Percentiles rank a stretch among this genome's conserved stretches.
These are phyloP conservation scores for Chaetomium olivaceum DNA, from an alignment of 2,329 filamentous ascomycete species.

Conservation along the genomic window DNA sequence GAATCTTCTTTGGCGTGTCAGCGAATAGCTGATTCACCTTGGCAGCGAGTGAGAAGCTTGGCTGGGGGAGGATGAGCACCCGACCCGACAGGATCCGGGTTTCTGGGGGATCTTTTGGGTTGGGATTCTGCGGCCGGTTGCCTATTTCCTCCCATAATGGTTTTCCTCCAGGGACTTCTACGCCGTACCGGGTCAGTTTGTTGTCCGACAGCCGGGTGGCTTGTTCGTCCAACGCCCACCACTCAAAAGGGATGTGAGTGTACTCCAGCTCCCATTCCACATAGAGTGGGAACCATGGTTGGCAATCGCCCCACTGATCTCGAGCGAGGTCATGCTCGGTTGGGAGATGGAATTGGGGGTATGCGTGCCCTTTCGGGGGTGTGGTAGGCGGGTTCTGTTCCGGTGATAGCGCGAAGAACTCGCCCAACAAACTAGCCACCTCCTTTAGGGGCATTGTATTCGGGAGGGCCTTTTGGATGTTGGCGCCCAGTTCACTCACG, in stretches of 20 bases:
- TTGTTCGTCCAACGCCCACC: slow-evolving; percentile 38
- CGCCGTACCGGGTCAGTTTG: neutral
- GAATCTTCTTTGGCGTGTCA: neutral
- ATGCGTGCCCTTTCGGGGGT: neutral
- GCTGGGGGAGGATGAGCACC: neutral
- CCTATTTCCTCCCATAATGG: neutral
- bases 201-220: neutral
- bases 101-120: neutral
- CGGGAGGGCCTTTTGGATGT: neutral
- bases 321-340: neutral
- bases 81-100: neutral
- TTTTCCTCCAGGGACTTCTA: neutral
- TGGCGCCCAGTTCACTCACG: neutral
- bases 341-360: slow-evolving; percentile 16
- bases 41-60: neutral
- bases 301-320: slow-evolving; percentile 36
- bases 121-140: neutral
- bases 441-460: neutral
- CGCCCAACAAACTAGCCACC: neutral
- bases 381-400: neutral
- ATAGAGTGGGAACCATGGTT: slow-evolving; percentile 46
- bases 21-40: neutral
- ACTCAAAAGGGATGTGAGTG: slow-evolving; percentile 40
- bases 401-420: neutral
- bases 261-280: slow-evolving; percentile 49